Percentiles rank a stretch among this genome's conserved stretches.
Conservation (phyloP, 345 rosid species). For the Cardiospermum halicacabum region DNA sequence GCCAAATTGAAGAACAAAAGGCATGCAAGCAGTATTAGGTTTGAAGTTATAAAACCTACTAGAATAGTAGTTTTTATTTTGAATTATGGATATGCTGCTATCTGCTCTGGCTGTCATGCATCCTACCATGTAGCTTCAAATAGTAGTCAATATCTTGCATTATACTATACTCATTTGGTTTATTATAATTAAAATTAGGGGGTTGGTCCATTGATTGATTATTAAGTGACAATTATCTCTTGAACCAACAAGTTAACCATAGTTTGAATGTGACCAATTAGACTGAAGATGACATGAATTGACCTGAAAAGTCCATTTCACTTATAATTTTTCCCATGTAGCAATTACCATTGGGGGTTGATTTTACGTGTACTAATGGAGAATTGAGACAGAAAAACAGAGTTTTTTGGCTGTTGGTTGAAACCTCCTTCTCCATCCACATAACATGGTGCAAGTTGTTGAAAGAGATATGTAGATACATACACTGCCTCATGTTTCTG, state of each 20-base stretch:
- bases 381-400: slow-evolving; percentile 13
- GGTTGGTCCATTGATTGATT: slow-evolving; percentile 3
- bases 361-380: too few relatives aligned
- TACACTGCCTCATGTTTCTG: background rate
- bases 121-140: background rate
- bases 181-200: background rate
- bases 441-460: slow-evolving; percentile 15
- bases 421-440: slow-evolving; percentile 14
- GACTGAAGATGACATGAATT: slow-evolving; percentile 3
- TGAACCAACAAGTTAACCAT: slow-evolving; percentile 1
- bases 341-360: slow-evolving; percentile 7
- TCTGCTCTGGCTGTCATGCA: too few relatives aligned
- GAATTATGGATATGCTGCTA: too few relatives aligned
- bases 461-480: background rate
- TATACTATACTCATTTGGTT: background rate
- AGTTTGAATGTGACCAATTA: slow-evolving; percentile 16
- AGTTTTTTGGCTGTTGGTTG: slow-evolving; percentile 14
- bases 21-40: background rate
- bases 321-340: background rate
- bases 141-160: background rate
- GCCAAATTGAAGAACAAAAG: background rate
- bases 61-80: background rate
- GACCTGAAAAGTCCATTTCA: background rate
- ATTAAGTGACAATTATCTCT: background rate
- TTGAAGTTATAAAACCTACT: background rate